Evolutionary conservation across 164 flowering plant species (phyloP), one percentile per base, ranked within the genome.

Genomic region (Aristolochia fimbriata): DNA sequence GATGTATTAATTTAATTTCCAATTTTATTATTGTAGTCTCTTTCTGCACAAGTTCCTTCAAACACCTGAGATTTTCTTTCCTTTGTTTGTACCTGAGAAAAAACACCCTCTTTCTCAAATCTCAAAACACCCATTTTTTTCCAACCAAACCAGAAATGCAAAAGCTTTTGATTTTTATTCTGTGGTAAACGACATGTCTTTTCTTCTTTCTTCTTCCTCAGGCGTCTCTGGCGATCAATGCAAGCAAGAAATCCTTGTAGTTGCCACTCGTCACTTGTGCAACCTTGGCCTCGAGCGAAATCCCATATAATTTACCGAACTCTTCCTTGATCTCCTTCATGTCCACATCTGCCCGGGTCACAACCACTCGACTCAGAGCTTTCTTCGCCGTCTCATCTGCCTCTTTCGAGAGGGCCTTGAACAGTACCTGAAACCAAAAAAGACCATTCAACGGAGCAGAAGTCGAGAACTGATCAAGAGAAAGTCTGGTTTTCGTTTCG

Each of bases 161-260:
- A 27, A n/a, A 27, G 30, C 30, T 27, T 27, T 48, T 15, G 51
- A 15, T 17, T 48, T 0, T 48, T 48, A 48, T 48, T 48, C 0
- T 17, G 17, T 48, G 20, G 51, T 20, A 48, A 48, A 10, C 20
- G 51, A 48, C 7, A 48, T 48, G 17, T 48, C 20, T 51, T 51
- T 21, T 27, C 30, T 27, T 5, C 5, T 5, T 2, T 27, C 30
- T 27, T 27, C 30, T 27, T 27, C 30, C 30, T 27, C 30, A 51
- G 23, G 24, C 55, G 21, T 51, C 55, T 41, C 60, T 78, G 45
- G 78, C 79, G 46, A 79, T 19, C 74, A 87, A 72, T 17, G 85
- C 60, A 33, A 85, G 79, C 81, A 91, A 65, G 73, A 87, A 78
- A 21, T 86, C 86, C 74, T 75, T 86, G 60, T 75, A 87, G 75